Conservation (phyloP, 225 moss, liverwort and hornwort genomes). For the Thuidium tamariscinum region DNA sequence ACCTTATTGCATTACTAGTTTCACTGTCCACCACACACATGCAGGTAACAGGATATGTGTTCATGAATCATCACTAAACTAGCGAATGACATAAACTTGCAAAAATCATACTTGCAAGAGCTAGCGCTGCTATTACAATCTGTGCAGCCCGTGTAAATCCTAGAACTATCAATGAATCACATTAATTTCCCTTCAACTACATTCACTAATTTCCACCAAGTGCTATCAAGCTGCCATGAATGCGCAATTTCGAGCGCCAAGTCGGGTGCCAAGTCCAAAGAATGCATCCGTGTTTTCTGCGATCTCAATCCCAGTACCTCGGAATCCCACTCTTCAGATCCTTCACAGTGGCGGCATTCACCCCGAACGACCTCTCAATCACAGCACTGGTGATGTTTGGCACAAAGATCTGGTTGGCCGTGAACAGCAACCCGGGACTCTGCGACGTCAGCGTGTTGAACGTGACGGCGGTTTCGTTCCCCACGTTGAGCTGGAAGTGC, state of each 20-base stretch:
- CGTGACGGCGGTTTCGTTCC: not conserved
- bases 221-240: no score
- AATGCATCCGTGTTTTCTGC: no score
- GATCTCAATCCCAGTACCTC: not conserved
- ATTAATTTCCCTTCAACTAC: not conserved
- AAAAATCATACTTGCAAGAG: not conserved
- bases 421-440: not conserved
- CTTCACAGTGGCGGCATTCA: not conserved
- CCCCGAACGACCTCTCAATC: not conserved
- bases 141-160: not conserved
- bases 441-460: not conserved
- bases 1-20: not conserved
- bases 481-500: not conserved
- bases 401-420: not conserved
- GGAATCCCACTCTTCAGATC: not conserved
- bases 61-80: not conserved
- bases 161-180: not conserved
- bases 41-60: no score
- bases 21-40: no score
- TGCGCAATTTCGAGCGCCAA: no score
- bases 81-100: not conserved
- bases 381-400: not conserved
- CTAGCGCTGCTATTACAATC: not conserved
- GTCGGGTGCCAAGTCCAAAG: no score
- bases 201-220: no score